phyloP scores from a whole-genome alignment of 768 basidiomycete genomes.

The Boletellus ananiceps region DNA sequence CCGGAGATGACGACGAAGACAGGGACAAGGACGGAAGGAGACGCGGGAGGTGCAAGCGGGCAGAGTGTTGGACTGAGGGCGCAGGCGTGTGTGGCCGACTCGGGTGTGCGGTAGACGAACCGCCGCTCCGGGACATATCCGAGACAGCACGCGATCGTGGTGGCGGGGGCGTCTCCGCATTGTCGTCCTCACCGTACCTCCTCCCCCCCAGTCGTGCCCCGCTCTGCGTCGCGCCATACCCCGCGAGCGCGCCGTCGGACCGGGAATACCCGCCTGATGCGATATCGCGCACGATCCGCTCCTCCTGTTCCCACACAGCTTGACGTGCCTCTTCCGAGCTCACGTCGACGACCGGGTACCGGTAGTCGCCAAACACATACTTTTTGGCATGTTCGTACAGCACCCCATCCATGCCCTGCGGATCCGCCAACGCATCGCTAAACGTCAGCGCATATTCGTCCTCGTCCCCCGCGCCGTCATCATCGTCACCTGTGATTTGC shows the following conservation, averaged over 20 bases:
- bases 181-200: constrained; percentile 6
- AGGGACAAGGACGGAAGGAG: constrained; percentile 3
- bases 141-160: constrained; percentile 1
- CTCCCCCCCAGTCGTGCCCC: constrained; percentile 3
- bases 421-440: constrained; percentile 34
- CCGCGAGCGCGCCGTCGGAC: background rate
- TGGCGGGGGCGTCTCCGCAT: constrained; percentile 8
- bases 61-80: background rate
- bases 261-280: constrained; percentile 6
- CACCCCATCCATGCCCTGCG: constrained; percentile 67
- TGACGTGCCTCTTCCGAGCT: constrained; percentile 48
- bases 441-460: constrained; percentile 32
- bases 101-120: constrained; percentile 7
- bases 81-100: constrained; percentile 2
- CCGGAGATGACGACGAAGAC: background rate
- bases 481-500: constrained; percentile 20
- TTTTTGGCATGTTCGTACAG: constrained; percentile 71
- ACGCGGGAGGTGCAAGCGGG: constrained; percentile 15
- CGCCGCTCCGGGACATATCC: constrained; percentile 6
- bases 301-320: constrained; percentile 30
- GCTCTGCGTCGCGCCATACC: constrained; percentile 28
- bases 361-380: constrained; percentile 87
- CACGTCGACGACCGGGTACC: constrained; percentile 86
- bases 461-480: constrained; percentile 32
- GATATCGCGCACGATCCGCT: constrained; percentile 26